A percentile compares a stretch with the other conserved stretches of the same genome.
These are phyloP conservation scores for Colletotrichum sublineola DNA, from an alignment of 2,329 filamentous ascomycete genomes.

Conservation along the genomic window DNA sequence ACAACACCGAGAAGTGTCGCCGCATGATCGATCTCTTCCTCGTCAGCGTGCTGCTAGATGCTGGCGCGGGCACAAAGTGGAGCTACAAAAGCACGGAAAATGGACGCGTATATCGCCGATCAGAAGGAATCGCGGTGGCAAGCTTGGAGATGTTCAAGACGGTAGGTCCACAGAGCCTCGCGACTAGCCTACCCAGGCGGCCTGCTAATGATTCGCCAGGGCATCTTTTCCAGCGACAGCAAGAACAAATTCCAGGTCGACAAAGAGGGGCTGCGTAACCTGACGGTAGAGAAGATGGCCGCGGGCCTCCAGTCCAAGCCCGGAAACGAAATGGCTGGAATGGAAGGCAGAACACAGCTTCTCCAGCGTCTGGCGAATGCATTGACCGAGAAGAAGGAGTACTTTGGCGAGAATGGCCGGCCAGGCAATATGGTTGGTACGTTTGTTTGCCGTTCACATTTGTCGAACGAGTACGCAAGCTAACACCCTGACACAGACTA, in stretches of 20 bases:
- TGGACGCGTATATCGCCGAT: slow-evolving; percentile 83
- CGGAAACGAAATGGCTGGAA: slow-evolving; percentile 83
- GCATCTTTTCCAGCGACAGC: slow-evolving; percentile 86
- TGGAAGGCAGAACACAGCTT: slow-evolving; percentile 86
- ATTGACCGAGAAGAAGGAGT: slow-evolving; percentile 79
- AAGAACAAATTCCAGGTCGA: slow-evolving; percentile 91
- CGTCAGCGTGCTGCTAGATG: slow-evolving; percentile 84
- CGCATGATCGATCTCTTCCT: slow-evolving; percentile 83
- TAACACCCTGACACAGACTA: slow-evolving; percentile 73
- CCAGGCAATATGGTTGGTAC: slow-evolving; percentile 95
- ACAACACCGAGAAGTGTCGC: slow-evolving; percentile 80
- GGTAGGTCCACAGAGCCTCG: slow-evolving; percentile 50
- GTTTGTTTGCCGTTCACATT: slow-evolving; percentile 45
- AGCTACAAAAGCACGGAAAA: slow-evolving; percentile 93
- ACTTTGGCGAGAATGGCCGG: slow-evolving; percentile 86
- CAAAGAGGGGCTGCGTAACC: slow-evolving; percentile 78
- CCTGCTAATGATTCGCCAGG: slow-evolving; percentile 56
- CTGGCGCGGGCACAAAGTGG: slow-evolving; percentile 92
- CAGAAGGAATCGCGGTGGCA: slow-evolving; percentile 86
- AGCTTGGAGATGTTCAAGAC: slow-evolving; percentile 93
- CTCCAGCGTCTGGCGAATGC: slow-evolving; percentile 82
- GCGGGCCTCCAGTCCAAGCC: slow-evolving; percentile 87
- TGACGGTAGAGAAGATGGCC: slow-evolving; percentile 81
- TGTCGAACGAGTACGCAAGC: slow-evolving; percentile 11
- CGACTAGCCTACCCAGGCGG: neutral